Conservation (phyloP, 2,329 filamentous ascomycete species). For the Fusarium buharicum region DNA sequence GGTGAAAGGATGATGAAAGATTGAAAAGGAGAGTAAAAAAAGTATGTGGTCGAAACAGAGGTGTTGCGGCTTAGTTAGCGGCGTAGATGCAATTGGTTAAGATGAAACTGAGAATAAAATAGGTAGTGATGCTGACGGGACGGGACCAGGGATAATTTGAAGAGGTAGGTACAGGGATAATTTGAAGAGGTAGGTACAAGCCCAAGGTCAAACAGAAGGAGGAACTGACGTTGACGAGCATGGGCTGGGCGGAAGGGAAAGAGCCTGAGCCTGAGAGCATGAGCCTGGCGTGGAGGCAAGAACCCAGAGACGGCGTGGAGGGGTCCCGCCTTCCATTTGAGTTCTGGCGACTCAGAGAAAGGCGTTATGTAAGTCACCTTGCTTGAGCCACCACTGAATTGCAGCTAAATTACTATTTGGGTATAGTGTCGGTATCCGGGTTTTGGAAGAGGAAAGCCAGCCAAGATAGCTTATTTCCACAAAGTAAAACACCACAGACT, state of each 20-base stretch:
- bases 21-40: not conserved
- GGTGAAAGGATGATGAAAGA: not conserved
- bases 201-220: too few relatives aligned
- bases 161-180: not conserved
- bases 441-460: conserved; percentile 9
- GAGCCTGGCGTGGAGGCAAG: conserved; percentile 19
- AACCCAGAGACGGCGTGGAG: conserved; percentile 13
- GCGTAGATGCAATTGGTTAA: conserved; percentile 15
- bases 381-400: too few relatives aligned
- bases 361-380: conserved; percentile 39
- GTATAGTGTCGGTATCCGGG: conserved; percentile 16
- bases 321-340: conserved; percentile 27
- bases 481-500: not conserved
- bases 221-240: not conserved
- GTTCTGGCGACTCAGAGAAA: conserved; percentile 34
- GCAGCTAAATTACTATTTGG: conserved; percentile 24
- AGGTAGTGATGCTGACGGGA: not conserved
- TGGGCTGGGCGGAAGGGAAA: not conserved
- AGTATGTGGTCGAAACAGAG: conserved; percentile 1
- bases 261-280: not conserved
- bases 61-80: conserved; percentile 1
- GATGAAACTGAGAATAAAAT: not conserved
- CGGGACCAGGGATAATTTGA: not conserved
- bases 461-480: conserved; percentile 5
- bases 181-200: conserved; percentile 1